Evolutionary conservation across 345 rosid genomes (phyloP).

Genomic region (Theobroma cacao): DNA sequence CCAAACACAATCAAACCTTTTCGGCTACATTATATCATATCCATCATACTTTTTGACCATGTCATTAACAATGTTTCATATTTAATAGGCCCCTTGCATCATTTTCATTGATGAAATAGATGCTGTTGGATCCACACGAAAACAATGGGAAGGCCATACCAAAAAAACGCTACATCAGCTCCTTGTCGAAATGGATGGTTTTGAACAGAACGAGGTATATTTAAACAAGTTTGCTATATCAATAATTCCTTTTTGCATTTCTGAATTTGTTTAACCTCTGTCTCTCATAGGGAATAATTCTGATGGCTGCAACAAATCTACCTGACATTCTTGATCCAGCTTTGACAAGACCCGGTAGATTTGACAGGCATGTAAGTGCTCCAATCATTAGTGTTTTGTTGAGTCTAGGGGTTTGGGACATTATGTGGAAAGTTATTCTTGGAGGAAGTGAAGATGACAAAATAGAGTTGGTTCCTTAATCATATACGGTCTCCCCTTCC

Average conservation of each 20-base stretch:
- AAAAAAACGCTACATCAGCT: slow-evolving; percentile 98
- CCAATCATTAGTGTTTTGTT: slow-evolving; percentile 2
- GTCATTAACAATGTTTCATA: neutral
- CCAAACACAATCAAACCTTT: too few species aligned
- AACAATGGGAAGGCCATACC: slow-evolving; percentile 99
- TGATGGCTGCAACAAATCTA: slow-evolving; percentile 99
- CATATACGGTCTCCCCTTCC: neutral
- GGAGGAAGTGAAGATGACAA: neutral
- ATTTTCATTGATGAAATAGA: slow-evolving; percentile 98
- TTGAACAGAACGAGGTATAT: slow-evolving; percentile 92
- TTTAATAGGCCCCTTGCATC: slow-evolving; percentile 77
- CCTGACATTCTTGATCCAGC: slow-evolving; percentile 99
- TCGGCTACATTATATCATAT: too few species aligned
- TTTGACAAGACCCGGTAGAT: slow-evolving; percentile 99
- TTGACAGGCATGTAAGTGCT: slow-evolving; percentile 34
- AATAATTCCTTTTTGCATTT: neutral
- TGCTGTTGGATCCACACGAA: slow-evolving; percentile 96
- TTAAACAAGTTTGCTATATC: neutral
- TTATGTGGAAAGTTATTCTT: neutral
- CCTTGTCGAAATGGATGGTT: slow-evolving; percentile 99
- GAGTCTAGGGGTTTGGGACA: neutral
- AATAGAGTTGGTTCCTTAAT: neutral
- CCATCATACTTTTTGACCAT: neutral
- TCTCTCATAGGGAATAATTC: slow-evolving; percentile 75
- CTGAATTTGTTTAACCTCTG: slow-evolving; percentile 8